Evolutionary conservation across 2,329 filamentous ascomycete species (phyloP).

Genomic region (Ophiostoma sp.): DNA sequence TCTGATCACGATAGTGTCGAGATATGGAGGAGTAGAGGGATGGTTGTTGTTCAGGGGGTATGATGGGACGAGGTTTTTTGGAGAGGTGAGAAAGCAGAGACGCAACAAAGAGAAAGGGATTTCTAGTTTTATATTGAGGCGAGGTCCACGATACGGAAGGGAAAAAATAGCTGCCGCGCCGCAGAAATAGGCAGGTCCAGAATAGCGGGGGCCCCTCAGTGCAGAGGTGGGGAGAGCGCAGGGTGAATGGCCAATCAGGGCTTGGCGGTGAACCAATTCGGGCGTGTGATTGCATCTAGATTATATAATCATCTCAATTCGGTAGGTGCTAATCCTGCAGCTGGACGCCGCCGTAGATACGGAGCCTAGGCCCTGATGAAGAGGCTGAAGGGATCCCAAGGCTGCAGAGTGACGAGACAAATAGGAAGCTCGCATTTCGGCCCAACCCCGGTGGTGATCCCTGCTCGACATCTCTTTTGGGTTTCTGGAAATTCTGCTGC

Average conservation of each 20-base stretch:
- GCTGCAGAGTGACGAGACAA: not conserved
- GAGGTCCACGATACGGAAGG: conserved; percentile 17
- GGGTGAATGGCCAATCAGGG: not conserved
- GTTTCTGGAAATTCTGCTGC: not conserved
- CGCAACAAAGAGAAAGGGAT: conserved; percentile 13
- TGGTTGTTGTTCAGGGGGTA: not conserved
- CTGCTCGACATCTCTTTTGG: not conserved
- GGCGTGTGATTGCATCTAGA: not conserved
- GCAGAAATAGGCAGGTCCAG: not conserved
- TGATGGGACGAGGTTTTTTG: not conserved
- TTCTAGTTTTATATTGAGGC: conserved; percentile 9
- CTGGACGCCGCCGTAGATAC: not conserved
- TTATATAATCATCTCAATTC: conserved; percentile 2
- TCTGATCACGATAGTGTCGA: conserved; percentile 9
- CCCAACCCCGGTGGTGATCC: not conserved
- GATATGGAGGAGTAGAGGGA: conserved; percentile 15
- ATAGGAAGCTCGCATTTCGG: not conserved
- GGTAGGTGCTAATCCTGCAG: conserved; percentile 12
- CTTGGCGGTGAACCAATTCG: not conserved
- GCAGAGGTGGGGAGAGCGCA: not conserved
- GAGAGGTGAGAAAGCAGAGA: conserved; percentile 6
- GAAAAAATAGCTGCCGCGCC: conserved; percentile 19
- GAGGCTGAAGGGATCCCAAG: conserved; percentile 8
- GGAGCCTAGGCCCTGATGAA: not conserved
- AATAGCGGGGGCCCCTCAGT: not conserved